phyloP scores from a whole-genome alignment of 139 green algal species.

The Bryopsis sp. region DNA sequence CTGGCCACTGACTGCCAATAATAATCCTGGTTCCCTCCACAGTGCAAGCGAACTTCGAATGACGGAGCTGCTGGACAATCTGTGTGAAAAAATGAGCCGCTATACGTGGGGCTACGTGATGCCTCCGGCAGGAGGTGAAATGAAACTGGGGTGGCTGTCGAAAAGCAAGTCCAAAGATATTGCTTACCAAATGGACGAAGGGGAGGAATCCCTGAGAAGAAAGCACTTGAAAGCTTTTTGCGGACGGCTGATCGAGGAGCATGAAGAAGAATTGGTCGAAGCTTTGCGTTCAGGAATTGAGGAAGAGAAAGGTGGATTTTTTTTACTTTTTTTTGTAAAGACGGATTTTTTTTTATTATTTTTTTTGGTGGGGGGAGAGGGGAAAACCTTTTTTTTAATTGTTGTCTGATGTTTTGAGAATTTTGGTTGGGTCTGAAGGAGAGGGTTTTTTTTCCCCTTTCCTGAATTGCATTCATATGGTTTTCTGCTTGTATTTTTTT shows the following conservation, averaged over 20 bases:
- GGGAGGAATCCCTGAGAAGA: conserved; percentile 24
- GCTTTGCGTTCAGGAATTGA: conserved; percentile 32
- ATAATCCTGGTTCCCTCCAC: not conserved
- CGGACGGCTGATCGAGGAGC: conserved; percentile 39
- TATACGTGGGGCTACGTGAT: conserved; percentile 37
- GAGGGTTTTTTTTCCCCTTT: too few relatives aligned
- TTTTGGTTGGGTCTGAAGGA: too few relatives aligned
- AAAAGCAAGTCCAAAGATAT: conserved; percentile 2
- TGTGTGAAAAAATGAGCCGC: conserved; percentile 46
- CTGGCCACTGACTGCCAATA: too few relatives aligned
- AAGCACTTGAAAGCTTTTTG: conserved; percentile 44
- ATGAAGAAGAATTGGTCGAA: conserved; percentile 50
- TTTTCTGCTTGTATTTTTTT: too few relatives aligned
- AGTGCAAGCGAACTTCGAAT: conserved; percentile 54
- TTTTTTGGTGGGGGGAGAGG: too few relatives aligned
- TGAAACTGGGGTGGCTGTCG: not conserved
- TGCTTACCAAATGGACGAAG: conserved; percentile 2
- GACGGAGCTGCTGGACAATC: conserved; percentile 57
- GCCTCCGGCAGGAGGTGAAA: not conserved
- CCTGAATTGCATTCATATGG: too few relatives aligned
- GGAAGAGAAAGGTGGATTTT: not conserved
- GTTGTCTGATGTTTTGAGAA: too few relatives aligned
- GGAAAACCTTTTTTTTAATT: too few relatives aligned
- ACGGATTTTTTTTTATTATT: too few relatives aligned
- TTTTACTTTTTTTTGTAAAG: too few relatives aligned